phyloP scores from a whole-genome alignment of 148 eudicot species.

The Gaultheria prostrata region DNA sequence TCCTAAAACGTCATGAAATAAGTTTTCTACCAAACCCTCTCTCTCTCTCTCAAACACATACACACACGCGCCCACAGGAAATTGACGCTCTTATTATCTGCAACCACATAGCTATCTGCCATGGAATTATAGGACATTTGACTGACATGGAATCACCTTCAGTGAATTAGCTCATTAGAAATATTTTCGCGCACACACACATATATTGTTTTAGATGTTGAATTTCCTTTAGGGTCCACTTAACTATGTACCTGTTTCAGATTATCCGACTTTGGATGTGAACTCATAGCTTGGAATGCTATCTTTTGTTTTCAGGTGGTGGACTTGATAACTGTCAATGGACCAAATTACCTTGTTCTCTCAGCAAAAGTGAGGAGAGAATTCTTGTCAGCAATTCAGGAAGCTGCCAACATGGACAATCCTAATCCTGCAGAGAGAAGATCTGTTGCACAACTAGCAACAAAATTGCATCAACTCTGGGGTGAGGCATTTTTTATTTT shows the following conservation, averaged over 20 bases:
- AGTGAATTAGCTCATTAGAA: neutral
- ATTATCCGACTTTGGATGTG: neutral
- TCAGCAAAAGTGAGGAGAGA: constrained; percentile 63
- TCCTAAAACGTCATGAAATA: neutral
- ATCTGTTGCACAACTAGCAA: constrained; percentile 48
- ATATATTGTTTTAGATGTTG: no score
- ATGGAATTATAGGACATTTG: neutral
- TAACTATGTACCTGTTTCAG: neutral
- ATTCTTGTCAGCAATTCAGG: constrained; percentile 54
- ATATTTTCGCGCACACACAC: neutral
- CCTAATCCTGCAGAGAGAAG: constrained; percentile 60
- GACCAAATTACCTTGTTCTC: constrained; percentile 57
- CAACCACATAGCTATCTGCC: neutral
- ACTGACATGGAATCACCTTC: neutral
- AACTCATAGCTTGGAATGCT: neutral
- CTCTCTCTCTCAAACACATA: neutral
- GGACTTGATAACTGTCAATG: constrained; percentile 56
- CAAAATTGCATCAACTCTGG: constrained; percentile 67
- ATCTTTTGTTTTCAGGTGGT: constrained; percentile 45
- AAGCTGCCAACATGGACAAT: constrained; percentile 43
- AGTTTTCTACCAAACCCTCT: neutral
- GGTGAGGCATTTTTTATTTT: constrained; percentile 38
- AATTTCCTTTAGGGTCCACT: neutral
- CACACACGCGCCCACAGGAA: neutral
- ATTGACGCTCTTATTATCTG: neutral